phyloP scores from a whole-genome alignment of 1,284 basidiomycete genomes.

The Moniliophthora roreri region DNA sequence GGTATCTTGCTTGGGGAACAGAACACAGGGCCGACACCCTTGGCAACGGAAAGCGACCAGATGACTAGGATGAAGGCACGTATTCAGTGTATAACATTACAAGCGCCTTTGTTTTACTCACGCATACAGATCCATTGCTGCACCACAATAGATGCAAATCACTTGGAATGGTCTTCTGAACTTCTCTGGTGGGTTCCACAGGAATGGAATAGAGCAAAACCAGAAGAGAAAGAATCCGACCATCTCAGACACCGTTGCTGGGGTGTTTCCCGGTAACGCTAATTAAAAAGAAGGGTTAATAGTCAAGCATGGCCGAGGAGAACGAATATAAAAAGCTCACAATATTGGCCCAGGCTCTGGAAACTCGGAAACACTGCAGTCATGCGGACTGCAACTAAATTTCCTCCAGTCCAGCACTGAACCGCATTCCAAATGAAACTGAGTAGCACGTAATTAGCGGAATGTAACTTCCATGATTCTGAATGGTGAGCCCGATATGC shows the following conservation, averaged over 20 bases:
- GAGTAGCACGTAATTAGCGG: constrained; percentile 15
- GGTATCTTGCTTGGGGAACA: constrained; percentile 3
- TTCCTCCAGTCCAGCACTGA: constrained; percentile 19
- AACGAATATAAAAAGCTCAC: not conserved
- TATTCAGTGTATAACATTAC: not conserved
- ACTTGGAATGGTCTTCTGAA: constrained; percentile 18
- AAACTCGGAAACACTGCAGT: constrained; percentile 16
- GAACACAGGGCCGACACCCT: constrained; percentile 18
- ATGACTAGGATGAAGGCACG: constrained; percentile 7
- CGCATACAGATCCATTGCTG: constrained; percentile 17
- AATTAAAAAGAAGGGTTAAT: not conserved
- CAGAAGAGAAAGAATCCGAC: constrained; percentile 20
- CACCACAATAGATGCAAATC: constrained; percentile 15
- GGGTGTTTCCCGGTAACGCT: constrained; percentile 15
- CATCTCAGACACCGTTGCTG: constrained; percentile 16
- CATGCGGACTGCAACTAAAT: constrained; percentile 13
- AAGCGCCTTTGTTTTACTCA: constrained; percentile 1
- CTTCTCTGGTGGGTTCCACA: constrained; percentile 20
- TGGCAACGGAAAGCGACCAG: constrained; percentile 16
- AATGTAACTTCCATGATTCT: constrained; percentile 17
- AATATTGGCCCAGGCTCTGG: constrained; percentile 10
- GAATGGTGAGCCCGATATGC: constrained; percentile 20
- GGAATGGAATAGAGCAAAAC: constrained; percentile 17
- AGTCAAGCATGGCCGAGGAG: not conserved
- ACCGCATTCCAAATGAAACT: constrained; percentile 20